Conservation (phyloP, 768 basidiomycete genomes). For the Auriscalpium vulgare region DNA sequence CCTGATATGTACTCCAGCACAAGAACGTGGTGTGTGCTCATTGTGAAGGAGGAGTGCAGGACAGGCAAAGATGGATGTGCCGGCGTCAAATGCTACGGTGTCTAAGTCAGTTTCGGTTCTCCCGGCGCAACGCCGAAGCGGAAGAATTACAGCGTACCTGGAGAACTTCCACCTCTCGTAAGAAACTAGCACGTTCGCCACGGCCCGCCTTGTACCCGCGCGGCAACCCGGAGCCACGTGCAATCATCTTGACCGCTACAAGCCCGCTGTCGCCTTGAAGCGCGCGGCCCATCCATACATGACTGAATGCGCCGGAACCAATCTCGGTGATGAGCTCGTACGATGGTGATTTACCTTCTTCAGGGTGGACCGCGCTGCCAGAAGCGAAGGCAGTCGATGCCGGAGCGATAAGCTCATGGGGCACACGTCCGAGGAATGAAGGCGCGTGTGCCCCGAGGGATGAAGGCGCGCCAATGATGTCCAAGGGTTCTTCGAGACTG, state of each 20-base stretch:
- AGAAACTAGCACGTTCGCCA: slow-evolving; percentile 12
- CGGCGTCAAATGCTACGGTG: slow-evolving; percentile 63
- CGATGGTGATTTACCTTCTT: slow-evolving; percentile 10
- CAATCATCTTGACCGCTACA: slow-evolving; percentile 19
- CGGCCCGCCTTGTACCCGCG: neutral
- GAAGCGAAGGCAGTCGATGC: neutral
- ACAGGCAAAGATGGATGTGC: slow-evolving; percentile 65
- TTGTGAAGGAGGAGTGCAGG: slow-evolving; percentile 56
- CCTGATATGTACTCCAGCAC: slow-evolving; percentile 71
- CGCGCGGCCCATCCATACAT: slow-evolving; percentile 60
- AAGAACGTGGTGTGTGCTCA: slow-evolving; percentile 65
- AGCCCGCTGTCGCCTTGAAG: slow-evolving; percentile 10
- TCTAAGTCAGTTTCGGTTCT: neutral
- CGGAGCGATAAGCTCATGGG: too few species aligned
- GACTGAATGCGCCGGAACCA: slow-evolving; percentile 68
- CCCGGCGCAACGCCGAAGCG: neutral
- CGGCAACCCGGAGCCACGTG: neutral
- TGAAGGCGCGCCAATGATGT: slow-evolving; percentile 1
- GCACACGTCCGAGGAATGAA: neutral
- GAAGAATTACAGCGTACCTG: slow-evolving; percentile 2
- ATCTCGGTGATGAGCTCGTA: slow-evolving; percentile 46
- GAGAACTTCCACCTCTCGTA: slow-evolving; percentile 13
- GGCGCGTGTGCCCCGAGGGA: neutral
- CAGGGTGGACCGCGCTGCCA: slow-evolving; percentile 7
- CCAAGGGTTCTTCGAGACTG: slow-evolving; percentile 6